These are phyloP conservation scores for Dionaea muscipula DNA, from an alignment of 179 eudicot species.

Conservation along the genomic window DNA sequence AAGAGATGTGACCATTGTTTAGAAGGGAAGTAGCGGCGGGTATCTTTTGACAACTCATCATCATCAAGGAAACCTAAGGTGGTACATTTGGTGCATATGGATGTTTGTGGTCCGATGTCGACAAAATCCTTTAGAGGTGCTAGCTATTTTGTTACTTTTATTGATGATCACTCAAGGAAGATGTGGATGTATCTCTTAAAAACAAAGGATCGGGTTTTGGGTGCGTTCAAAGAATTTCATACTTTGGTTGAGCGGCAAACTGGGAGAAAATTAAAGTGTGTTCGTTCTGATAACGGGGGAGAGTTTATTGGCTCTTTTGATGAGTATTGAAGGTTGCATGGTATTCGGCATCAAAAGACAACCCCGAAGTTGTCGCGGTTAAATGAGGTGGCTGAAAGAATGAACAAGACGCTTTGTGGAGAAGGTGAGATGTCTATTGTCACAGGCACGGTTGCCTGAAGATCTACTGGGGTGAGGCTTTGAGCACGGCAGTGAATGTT, in stretches of 20 bases:
- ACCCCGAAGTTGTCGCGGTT: background rate
- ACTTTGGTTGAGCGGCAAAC: background rate
- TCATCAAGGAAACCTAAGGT: too few relatives aligned
- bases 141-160: slow-evolving; percentile 9
- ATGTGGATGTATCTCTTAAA: background rate
- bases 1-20: too few relatives aligned
- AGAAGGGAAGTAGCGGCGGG: too few relatives aligned
- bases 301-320: slow-evolving; percentile 9
- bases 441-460: background rate
- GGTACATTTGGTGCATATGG: too few relatives aligned
- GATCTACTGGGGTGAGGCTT: background rate
- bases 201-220: background rate
- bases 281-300: background rate
- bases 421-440: background rate
- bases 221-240: background rate
- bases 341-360: slow-evolving; percentile 4
- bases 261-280: background rate
- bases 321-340: background rate
- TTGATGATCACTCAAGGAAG: slow-evolving; percentile 4
- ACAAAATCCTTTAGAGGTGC: too few relatives aligned
- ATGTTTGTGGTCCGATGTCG: too few relatives aligned
- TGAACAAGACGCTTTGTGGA: background rate
- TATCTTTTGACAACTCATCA: too few relatives aligned
- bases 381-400: background rate
- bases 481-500: background rate